A percentile compares a stretch with the other conserved stretches of the same genome.
These are phyloP conservation scores for Blattamonas nauphoetae DNA, from an alignment of 78 protist species.

Conservation along the genomic window DNA sequence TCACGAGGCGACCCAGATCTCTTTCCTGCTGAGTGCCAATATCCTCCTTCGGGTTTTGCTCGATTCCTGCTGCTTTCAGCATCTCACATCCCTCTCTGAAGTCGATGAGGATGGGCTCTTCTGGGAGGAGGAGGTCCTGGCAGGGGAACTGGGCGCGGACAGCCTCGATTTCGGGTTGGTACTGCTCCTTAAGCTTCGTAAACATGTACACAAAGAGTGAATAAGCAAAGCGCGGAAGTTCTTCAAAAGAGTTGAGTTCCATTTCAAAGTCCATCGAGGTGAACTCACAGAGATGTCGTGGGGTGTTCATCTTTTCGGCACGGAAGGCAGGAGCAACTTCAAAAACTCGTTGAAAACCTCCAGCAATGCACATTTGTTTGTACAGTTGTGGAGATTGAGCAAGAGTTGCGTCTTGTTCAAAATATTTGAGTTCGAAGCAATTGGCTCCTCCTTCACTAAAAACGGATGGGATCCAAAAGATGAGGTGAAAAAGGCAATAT, in stretches of 20 bases:
- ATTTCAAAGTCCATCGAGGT: conserved; percentile 96
- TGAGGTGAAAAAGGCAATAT: neutral
- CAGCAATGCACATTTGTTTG: conserved; percentile 83
- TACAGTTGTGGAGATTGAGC: conserved; percentile 95
- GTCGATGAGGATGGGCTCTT: conserved; percentile 53
- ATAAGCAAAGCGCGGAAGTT: conserved; percentile 70
- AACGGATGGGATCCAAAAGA: neutral
- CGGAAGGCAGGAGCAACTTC: conserved; percentile 97
- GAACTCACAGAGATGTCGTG: conserved; percentile 96
- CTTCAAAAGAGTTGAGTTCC: conserved; percentile 34
- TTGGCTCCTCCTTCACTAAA: conserved; percentile 94
- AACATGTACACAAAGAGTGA: conserved; percentile 65
- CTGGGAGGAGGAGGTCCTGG: conserved; percentile 45
- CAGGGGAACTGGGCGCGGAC: conserved; percentile 59
- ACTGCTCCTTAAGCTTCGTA: conserved; percentile 46
- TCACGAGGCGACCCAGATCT: conserved; percentile 76
- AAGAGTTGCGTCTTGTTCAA: conserved; percentile 45
- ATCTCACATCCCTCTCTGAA: conserved; percentile 45
- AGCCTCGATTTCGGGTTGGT: conserved; percentile 30
- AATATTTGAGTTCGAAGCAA: conserved; percentile 82
- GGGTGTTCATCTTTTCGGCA: conserved; percentile 90
- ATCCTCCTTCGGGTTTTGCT: neutral
- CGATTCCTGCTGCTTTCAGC: conserved; percentile 54
- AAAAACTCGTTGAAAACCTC: conserved; percentile 89
- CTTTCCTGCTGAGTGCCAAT: conserved; percentile 65